Conservation (phyloP, 2,329 filamentous ascomycete genomes). For the Tolypocladium album region DNA sequence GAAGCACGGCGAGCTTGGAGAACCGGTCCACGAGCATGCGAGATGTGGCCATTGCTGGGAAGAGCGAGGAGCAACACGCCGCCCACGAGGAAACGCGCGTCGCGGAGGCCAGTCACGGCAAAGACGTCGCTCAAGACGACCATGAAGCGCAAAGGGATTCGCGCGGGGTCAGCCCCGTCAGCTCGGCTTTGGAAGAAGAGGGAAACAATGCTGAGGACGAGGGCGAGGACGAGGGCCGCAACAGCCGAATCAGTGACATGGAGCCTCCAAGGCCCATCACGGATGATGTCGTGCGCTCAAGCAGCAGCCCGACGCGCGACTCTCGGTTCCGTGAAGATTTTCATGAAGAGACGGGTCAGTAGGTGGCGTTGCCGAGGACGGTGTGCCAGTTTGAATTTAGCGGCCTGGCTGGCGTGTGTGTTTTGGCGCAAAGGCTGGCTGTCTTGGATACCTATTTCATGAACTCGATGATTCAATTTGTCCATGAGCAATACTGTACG, state of each 20-base stretch:
- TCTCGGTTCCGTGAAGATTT: slow-evolving; percentile 54
- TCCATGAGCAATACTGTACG: background rate
- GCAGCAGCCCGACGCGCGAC: slow-evolving; percentile 42
- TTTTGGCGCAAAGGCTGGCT: background rate
- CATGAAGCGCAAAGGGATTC: slow-evolving; percentile 15
- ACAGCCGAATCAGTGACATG: slow-evolving; percentile 12
- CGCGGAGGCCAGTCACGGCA: background rate
- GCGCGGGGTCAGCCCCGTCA: slow-evolving; percentile 25
- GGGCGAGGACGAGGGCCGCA: slow-evolving; percentile 2
- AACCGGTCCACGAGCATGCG: slow-evolving; percentile 31
- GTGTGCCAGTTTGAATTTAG: background rate
- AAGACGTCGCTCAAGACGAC: slow-evolving; percentile 10
- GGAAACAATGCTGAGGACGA: slow-evolving; percentile 20
- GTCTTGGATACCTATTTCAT: background rate
- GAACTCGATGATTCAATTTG: background rate
- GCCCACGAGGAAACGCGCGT: background rate
- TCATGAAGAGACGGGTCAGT: slow-evolving; percentile 39
- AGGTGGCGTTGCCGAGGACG: slow-evolving; percentile 1
- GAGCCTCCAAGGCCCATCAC: slow-evolving; percentile 26
- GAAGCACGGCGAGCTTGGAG: slow-evolving; percentile 32
- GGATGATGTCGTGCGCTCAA: slow-evolving; percentile 22
- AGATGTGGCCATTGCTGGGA: slow-evolving; percentile 35
- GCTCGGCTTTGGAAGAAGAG: slow-evolving; percentile 33
- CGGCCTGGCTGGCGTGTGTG: background rate
- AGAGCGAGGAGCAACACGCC: slow-evolving; percentile 9